Evolutionary conservation across 1,284 basidiomycete genomes (phyloP).

Genomic region (Cystobasidiaceae sp.): DNA sequence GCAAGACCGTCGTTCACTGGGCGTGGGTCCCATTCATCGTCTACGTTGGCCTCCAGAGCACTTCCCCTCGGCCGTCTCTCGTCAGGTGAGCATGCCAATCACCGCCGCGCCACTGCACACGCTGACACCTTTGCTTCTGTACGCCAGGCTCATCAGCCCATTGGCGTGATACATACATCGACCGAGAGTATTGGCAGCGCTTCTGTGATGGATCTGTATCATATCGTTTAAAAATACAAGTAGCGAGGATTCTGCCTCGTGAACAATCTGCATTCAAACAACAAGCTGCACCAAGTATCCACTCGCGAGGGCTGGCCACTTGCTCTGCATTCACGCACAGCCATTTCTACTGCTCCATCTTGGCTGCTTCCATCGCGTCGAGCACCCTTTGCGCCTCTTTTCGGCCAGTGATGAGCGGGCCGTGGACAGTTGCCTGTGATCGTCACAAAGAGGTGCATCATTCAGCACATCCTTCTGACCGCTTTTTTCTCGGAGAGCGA

Average conservation of each 20-base stretch:
- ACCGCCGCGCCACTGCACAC: not conserved
- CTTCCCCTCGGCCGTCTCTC: slow-evolving; percentile 39
- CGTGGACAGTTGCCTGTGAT: slow-evolving; percentile 41
- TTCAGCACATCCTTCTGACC: not conserved
- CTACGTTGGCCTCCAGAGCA: slow-evolving; percentile 73
- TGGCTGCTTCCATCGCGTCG: slow-evolving; percentile 25
- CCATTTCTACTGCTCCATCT: not conserved
- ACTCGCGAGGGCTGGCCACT: no score
- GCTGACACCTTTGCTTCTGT: not conserved
- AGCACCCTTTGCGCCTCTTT: slow-evolving; percentile 37
- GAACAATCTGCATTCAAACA: no score
- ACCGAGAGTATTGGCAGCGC: no score
- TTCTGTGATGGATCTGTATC: no score
- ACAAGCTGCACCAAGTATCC: no score
- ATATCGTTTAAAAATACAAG: no score
- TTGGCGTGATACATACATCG: slow-evolving; percentile 8
- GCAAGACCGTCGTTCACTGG: slow-evolving; percentile 77
- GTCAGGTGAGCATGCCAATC: slow-evolving; percentile 21
- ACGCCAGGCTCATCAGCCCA: slow-evolving; percentile 29
- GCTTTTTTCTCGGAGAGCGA: not conserved
- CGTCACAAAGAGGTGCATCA: no score
- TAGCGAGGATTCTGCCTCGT: no score
- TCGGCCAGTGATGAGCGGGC: slow-evolving; percentile 40
- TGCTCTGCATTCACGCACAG: not conserved
- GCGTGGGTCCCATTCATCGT: slow-evolving; percentile 92